Percentiles rank a stretch among this genome's conserved stretches.
Evolutionary conservation across 2,329 filamentous ascomycete species (phyloP).

Genomic region (Arthrobotrys iridis): DNA sequence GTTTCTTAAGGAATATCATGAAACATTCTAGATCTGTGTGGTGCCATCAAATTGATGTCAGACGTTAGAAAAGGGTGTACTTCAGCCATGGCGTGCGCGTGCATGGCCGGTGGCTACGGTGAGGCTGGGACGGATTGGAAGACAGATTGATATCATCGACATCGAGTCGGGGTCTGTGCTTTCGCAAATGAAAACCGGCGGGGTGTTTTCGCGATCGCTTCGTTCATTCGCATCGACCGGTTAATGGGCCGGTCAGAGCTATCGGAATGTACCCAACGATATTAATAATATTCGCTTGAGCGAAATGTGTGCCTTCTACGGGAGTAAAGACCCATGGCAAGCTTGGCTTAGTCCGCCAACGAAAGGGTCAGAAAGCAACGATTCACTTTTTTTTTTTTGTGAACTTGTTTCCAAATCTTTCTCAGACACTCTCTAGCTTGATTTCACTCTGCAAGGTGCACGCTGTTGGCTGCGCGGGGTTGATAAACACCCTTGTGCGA

Average conservation of each 20-base stretch:
- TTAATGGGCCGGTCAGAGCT: constrained; percentile 14
- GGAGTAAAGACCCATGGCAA: constrained; percentile 10
- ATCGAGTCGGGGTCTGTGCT: constrained; percentile 19
- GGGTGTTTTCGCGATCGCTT: constrained; percentile 13
- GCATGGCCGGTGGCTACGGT: constrained; percentile 3
- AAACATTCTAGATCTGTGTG: constrained; percentile 48
- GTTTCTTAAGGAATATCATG: constrained; percentile 24
- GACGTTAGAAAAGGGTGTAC: constrained; percentile 3
- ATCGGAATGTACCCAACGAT: constrained; percentile 38
- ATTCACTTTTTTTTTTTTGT: not conserved
- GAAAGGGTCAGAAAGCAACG: no score
- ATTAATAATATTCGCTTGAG: constrained; percentile 43
- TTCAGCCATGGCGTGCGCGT: constrained; percentile 14
- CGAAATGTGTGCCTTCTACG: constrained; percentile 13
- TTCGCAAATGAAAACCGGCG: constrained; percentile 27
- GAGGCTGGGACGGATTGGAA: not conserved
- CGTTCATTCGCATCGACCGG: constrained; percentile 26
- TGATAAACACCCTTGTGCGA: constrained; percentile 35
- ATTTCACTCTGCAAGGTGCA: not conserved
- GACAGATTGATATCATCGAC: constrained; percentile 22
- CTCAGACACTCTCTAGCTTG: not conserved
- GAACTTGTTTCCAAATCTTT: not conserved
- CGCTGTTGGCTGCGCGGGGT: constrained; percentile 32
- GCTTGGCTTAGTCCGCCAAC: no score
- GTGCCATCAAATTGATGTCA: constrained; percentile 6